Conservation (phyloP, 345 rosid genomes). For the Schrenkiella parvula region DNA sequence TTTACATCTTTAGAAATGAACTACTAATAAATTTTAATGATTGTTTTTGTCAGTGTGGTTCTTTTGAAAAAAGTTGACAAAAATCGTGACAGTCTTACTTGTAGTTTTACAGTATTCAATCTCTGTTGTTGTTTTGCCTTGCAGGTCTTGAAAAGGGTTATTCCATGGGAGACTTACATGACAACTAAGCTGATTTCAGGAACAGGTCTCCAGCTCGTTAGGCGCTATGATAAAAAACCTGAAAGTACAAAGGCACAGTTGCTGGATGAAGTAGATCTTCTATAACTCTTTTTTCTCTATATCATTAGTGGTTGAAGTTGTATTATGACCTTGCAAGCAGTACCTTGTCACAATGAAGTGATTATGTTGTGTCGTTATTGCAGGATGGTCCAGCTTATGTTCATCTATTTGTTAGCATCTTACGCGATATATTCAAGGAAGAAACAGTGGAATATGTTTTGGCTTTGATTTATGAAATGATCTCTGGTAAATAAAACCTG, state of each 20-base stretch:
- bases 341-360: constrained; percentile 3
- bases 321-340: neutral
- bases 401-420: constrained; percentile 76
- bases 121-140: constrained; percentile 7
- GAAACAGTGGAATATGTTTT: constrained; percentile 98
- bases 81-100: neutral
- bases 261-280: constrained; percentile 69
- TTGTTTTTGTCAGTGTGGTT: neutral
- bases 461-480: constrained; percentile 89
- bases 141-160: constrained; percentile 88
- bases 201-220: constrained; percentile 75
- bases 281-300: neutral
- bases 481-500: constrained; percentile 50
- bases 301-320: neutral
- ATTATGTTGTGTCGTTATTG: constrained; percentile 24
- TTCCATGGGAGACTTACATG: constrained; percentile 99
- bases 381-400: constrained; percentile 97
- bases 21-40: too few species aligned
- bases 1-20: too few species aligned
- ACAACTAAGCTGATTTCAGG: constrained; percentile 84
- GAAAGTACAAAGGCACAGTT: constrained; percentile 80
- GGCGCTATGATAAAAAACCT: constrained; percentile 80
- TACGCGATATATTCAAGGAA: constrained; percentile 85
- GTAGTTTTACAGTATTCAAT: neutral
- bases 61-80: neutral